These are phyloP conservation scores for Backusella circina DNA, from an alignment of 192 early-diverging fungal genomes.

Conservation along the genomic window DNA sequence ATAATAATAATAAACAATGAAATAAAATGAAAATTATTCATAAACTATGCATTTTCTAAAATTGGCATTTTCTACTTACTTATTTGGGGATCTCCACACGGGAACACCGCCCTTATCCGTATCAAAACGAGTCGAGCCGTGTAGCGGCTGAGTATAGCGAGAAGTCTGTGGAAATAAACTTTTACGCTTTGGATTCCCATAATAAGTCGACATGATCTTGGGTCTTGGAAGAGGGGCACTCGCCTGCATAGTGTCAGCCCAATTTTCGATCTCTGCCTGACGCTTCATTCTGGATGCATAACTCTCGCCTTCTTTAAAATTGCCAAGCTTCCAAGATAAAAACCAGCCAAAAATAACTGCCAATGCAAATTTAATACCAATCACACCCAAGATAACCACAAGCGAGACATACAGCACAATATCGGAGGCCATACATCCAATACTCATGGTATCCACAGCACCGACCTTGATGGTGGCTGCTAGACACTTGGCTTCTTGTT, in stretches of 20 bases:
- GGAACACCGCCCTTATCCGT: background rate
- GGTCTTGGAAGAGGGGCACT: constrained; percentile 15
- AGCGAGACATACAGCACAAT: constrained; percentile 75
- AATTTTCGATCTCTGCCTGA: constrained; percentile 66
- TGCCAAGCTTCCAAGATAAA: constrained; percentile 71
- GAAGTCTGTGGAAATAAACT: constrained; percentile 24
- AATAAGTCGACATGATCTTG: constrained; percentile 9
- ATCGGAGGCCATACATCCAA: constrained; percentile 82
- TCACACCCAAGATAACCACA: constrained; percentile 61
- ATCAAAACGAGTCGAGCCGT: constrained; percentile 13
- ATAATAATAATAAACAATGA: background rate
- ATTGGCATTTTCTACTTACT: constrained; percentile 10
- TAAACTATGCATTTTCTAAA: background rate
- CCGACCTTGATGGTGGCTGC: constrained; percentile 78
- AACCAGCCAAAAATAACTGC: constrained; percentile 83
- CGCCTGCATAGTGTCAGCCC: constrained; percentile 68
- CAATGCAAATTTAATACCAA: constrained; percentile 67
- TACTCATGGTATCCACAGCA: constrained; percentile 68
- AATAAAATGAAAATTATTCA: background rate
- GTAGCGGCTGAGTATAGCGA: constrained; percentile 9
- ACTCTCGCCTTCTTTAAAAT: constrained; percentile 59
- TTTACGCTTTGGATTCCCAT: constrained; percentile 26
- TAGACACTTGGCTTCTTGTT: constrained; percentile 65
- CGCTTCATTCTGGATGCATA: constrained; percentile 66
- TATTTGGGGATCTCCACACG: background rate